Evolutionary conservation across 2,329 filamentous ascomycete species (phyloP).

Genomic region (Xylaria sp.): DNA sequence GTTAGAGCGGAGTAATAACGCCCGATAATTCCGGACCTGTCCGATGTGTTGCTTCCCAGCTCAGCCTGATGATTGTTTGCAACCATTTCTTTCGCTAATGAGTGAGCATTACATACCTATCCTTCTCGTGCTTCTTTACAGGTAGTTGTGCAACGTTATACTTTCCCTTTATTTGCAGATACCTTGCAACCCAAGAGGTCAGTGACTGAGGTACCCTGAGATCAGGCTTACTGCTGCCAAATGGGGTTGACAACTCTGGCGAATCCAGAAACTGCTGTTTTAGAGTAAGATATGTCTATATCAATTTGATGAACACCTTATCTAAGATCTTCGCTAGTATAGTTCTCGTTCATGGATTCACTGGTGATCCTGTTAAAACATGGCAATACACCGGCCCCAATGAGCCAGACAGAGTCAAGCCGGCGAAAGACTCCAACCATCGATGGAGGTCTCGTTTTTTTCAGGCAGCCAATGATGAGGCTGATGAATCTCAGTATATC

Average conservation of each 20-base stretch:
- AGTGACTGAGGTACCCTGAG: neutral
- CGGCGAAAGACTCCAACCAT: too few relatives aligned
- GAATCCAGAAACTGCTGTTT: neutral
- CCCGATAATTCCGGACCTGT: neutral
- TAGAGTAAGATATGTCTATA: neutral
- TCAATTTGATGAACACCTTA: neutral
- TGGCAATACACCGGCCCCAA: neutral
- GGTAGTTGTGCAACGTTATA: neutral
- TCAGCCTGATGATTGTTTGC: neutral
- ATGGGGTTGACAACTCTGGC: neutral
- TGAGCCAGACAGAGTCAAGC: neutral
- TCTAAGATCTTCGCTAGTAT: neutral
- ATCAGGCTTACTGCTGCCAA: neutral
- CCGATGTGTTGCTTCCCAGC: neutral
- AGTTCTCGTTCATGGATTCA: slow-evolving; percentile 9
- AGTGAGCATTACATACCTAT: neutral
- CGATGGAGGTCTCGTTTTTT: neutral
- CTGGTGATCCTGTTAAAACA: slow-evolving; percentile 1
- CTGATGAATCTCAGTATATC: too few relatives aligned
- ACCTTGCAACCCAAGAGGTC: neutral
- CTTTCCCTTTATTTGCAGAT: neutral
- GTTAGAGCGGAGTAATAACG: neutral
- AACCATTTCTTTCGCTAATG: neutral
- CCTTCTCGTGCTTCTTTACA: too few relatives aligned
- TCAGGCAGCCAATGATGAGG: neutral